These are phyloP conservation scores for Exophiala oligosperma DNA, from an alignment of 2,329 filamentous ascomycete species.

Conservation along the genomic window DNA sequence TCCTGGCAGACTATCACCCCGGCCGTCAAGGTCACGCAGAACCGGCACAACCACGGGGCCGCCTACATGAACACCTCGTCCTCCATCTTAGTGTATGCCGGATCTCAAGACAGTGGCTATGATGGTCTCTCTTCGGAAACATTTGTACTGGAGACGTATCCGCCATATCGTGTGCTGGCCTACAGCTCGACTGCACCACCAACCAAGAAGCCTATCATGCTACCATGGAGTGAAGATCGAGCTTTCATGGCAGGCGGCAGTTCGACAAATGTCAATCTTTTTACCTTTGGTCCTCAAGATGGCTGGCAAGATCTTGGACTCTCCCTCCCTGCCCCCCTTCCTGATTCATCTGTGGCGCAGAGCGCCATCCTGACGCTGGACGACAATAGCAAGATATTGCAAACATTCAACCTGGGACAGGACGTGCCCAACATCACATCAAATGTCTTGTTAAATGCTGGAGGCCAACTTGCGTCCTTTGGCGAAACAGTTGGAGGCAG, in stretches of 20 bases:
- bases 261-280: conserved; percentile 65
- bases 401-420: conserved; percentile 72
- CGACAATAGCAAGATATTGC: conserved; percentile 75
- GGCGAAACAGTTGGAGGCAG: conserved; percentile 51
- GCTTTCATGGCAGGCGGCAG: conserved; percentile 75
- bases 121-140: conserved; percentile 66
- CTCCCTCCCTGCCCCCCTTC: conserved; percentile 61
- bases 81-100: conserved; percentile 78
- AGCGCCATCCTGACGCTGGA: conserved; percentile 67
- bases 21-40: conserved; percentile 58
- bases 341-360: conserved; percentile 60
- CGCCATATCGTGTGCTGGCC: conserved; percentile 64
- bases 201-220: conserved; percentile 67
- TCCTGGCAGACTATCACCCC: conserved; percentile 60
- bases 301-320: conserved; percentile 70
- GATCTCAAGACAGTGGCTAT: conserved; percentile 61
- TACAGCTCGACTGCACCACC: conserved; percentile 62
- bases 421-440: conserved; percentile 75
- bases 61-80: conserved; percentile 70
- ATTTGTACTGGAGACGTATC: conserved; percentile 67
- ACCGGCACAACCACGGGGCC: conserved; percentile 71
- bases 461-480: conserved; percentile 52
- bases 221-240: conserved; percentile 70
- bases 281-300: conserved; percentile 64
- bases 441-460: conserved; percentile 64